Evolutionary conservation across 495 filamentous ascomycete genomes (phyloP), one percentile per base, ranked within the genome.

Genomic region (Aspergillus nanangensis): DNA sequence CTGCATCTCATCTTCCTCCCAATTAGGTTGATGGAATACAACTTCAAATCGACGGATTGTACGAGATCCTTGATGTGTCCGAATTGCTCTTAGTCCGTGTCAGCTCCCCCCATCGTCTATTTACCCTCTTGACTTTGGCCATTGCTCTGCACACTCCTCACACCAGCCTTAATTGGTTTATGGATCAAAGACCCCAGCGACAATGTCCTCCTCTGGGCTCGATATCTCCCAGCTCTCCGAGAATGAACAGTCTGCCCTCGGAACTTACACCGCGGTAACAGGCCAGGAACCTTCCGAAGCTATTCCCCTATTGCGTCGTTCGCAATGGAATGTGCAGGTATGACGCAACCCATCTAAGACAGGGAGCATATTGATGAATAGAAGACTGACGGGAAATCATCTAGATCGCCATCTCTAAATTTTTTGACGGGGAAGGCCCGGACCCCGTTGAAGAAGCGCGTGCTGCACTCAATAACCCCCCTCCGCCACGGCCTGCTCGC

Each of bases 281-380:
- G 81, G 88, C 49, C 90, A 95, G 62, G 83, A 89, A 27, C 63
- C 78, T 38, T 71, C 77, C 31, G 82, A 88, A 50, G 94, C 93
- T 5, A 77, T 97, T 37, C 83, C 87, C 9, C 55, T 97, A 19
- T 72, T 98, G 18, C 79, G 83, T 44, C 75, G 90, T 42, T 94
- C 88, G 25, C 83, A 96, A 69, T 98, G 94, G 94, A 97, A 97
- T 63, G 87, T 96, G 10, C 82, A 95, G 77, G 89, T 93, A 54
- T 10, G 51, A 1, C 11, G 31, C 15, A 9, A 19, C n/a, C 22
- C 23, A 41, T 41, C 14, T 25, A 1, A 23, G 15, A 19, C 3
- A 21, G 8, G 22, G 17, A 14, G 2, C 11, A 10, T 17, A 41
- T 5, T 31, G 39, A 42, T 24, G 18, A 20, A 27, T 22, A 44